Base-by-base conservation (phyloP, 129 eudicot species). In the Silybum marianum region DNA sequence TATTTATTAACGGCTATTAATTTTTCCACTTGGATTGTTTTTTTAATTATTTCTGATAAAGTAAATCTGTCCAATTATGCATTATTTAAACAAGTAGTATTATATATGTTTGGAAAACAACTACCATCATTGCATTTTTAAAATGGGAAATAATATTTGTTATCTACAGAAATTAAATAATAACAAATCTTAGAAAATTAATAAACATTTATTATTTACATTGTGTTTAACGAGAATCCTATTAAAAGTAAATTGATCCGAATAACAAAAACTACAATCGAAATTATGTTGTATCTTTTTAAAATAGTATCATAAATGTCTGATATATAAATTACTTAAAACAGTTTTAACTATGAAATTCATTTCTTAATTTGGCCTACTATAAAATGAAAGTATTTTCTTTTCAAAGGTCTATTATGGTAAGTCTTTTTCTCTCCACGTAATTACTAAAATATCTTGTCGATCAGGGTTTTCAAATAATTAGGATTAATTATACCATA, bases 21-120 rank as follows among this genome's bases (percentile, higher is more conserved):
- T 28, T 11, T 69, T 69, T 13, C 32, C 32, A 7, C 22, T 12
- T 69, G n/a, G 9, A 9, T 66, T 24, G 3, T 66, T 22, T 66
- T 9, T 21, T 66, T 66, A 3, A 40, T 40, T 40, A 40, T 44
- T 28, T 69, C 28, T 14, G 3, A 24, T 2, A 69, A 26, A 69
- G 44, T 32, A 7, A 69, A 32, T 69, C 30, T 69, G 73, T 69
- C 73, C 23, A 69, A 16, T 69, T 69, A 26, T 69, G 73, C 19
- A 69, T 69, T 62, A 62, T 62, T 62, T 62, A n/a, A 21, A 63
- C 22, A 9, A 12, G 30, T 26, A 3, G 30, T 65, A 21, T 21
- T 69, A 14, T 30, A 25, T 16, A 69, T 69, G 34, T 30, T 13
- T 28, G 21, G 22, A 14, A 69, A 69, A 69, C 39, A 30, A 30